phyloP scores from a whole-genome alignment of 495 filamentous ascomycete species.

The Amorphotheca resinae region DNA sequence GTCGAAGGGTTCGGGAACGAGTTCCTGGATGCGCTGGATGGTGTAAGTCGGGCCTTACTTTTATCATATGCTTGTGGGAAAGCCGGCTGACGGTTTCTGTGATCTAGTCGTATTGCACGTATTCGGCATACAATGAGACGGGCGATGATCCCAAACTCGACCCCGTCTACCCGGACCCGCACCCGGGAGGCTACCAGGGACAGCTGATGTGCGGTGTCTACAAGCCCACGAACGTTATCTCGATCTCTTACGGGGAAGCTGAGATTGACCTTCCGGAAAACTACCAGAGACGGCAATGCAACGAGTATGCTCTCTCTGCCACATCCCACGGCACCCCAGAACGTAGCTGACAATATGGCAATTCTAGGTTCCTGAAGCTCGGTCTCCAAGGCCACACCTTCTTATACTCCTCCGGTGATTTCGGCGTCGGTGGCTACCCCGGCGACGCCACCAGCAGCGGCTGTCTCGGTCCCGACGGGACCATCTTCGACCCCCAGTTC shows the following conservation, averaged over 20 bases:
- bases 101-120: constrained; percentile 38
- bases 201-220: constrained; percentile 48
- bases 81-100: neutral
- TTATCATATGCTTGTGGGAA: too few species aligned
- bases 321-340: neutral
- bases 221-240: constrained; percentile 43
- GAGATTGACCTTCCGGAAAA: constrained; percentile 37
- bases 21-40: constrained; percentile 50
- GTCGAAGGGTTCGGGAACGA: constrained; percentile 23
- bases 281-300: constrained; percentile 46
- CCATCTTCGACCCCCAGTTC: neutral
- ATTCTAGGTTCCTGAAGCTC: constrained; percentile 20
- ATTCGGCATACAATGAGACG: constrained; percentile 32
- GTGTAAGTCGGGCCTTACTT: too few species aligned
- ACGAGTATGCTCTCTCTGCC: constrained; percentile 21
- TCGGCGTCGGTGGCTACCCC: constrained; percentile 23
- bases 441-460: constrained; percentile 12
- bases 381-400: constrained; percentile 27
- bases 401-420: constrained; percentile 27
- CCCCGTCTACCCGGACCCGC: constrained; percentile 42
- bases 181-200: constrained; percentile 41
- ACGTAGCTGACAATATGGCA: neutral
- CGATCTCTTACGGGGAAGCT: constrained; percentile 41
- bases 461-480: constrained; percentile 7
- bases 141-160: constrained; percentile 24